Evolutionary conservation across 257 asterid genomes (phyloP), one percentile per base, ranked within the genome.

Genomic region (Rauvolfia tetraphylla): DNA sequence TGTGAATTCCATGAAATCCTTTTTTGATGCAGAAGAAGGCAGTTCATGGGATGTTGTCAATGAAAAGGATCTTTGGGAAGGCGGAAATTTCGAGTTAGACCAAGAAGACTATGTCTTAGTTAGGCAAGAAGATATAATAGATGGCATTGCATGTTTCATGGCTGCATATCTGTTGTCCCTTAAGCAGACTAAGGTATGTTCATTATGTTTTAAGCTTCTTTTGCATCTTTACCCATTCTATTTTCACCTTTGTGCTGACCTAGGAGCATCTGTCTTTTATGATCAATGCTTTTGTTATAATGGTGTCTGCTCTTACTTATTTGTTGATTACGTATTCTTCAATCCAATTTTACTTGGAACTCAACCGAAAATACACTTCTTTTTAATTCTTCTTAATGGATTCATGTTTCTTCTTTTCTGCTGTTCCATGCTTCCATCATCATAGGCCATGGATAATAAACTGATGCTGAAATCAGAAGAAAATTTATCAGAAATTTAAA

Each of bases 141-240:
- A 95, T 78, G 97, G 99, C 74, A 90, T 95, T 75, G 98, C 99
- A 27, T 85, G 97, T 81, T 95, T 93, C 90, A 95, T 95, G 99
- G 98, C 99, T 78, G 96, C 95, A 59, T 95, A 91, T 81, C 81
- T 95, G 23, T 69, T 90, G 79, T 95, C 99, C 67, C 95, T 93
- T 81, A 88, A 95, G 84, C 90, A 95, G 87, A 88, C 99, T 12
- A 95, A 93, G 97, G 99, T 91, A 79, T 68, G 68, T 17, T 65
- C 44, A 46, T 34, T 73, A 76, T 34, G 29, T 68, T 73, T 56
- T 9, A 0, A 38, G 54, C 23, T 75, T 65, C 25, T 27, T 39
- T 7, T 34, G 17, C 14, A 48, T 42, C 27, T 23, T 20, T 33
- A 44, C 71, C 38, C 23, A 7, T 41, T 67, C 41, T 76, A 18